Conservation (phyloP, 1,284 basidiomycete species). For the Fistulina hepatica region DNA sequence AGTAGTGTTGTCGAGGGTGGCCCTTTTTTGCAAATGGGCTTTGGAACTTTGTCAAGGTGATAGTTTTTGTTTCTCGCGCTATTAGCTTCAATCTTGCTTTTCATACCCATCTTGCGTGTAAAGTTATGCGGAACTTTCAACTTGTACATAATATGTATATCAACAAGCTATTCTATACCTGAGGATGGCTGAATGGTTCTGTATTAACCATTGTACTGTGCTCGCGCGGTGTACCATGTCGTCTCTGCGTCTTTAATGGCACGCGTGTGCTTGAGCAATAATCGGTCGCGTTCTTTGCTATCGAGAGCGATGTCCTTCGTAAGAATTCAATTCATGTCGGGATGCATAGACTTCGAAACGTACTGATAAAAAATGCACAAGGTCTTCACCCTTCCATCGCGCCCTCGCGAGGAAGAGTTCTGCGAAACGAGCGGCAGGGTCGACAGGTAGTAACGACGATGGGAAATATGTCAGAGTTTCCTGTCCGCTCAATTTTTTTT, state of each 20-base stretch:
- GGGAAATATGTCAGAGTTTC: constrained; percentile 57
- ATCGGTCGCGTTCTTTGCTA: constrained; percentile 76
- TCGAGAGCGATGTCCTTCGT: constrained; percentile 70
- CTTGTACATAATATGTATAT: constrained; percentile 6
- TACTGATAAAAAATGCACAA: constrained; percentile 73
- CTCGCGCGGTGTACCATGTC: constrained; percentile 61
- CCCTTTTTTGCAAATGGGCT: too few species aligned
- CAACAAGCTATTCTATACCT: too few species aligned
- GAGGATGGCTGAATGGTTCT: too few species aligned
- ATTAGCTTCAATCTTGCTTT: constrained; percentile 28
- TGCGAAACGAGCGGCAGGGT: constrained; percentile 66
- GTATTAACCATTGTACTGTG: constrained; percentile 31
- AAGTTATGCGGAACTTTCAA: not conserved
- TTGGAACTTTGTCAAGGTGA: constrained; percentile 28
- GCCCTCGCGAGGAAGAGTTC: constrained; percentile 74
- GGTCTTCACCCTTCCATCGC: constrained; percentile 72
- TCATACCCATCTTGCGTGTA: constrained; percentile 5
- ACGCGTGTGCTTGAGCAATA: constrained; percentile 78
- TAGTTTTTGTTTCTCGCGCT: constrained; percentile 38
- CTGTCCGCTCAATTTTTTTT: constrained; percentile 53
- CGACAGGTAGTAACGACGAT: constrained; percentile 56
- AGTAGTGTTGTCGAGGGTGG: too few species aligned
- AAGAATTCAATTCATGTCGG: too few species aligned
- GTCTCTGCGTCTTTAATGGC: constrained; percentile 59
- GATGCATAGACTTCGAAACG: too few species aligned